A percentile compares a stretch with the other conserved stretches of the same genome.
Conservation (phyloP, 2,329 filamentous ascomycete genomes). For the Thelonectria rubi region DNA sequence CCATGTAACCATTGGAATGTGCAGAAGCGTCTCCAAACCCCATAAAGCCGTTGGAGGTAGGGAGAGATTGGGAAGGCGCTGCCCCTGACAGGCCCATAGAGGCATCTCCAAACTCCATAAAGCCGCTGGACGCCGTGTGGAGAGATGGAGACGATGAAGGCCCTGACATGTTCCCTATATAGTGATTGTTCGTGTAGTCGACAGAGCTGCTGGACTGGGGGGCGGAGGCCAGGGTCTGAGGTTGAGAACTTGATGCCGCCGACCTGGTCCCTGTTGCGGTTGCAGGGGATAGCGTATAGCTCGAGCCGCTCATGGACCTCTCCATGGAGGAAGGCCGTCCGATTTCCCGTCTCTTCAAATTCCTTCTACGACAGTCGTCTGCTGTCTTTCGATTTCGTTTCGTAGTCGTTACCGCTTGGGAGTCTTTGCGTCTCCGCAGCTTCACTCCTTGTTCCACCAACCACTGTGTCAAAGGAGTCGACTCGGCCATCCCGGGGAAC, state of each 20-base stretch:
- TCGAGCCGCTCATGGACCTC: conserved; percentile 24
- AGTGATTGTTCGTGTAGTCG: conserved; percentile 3
- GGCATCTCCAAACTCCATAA: too few relatives aligned
- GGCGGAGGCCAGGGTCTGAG: background rate
- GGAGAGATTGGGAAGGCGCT: too few relatives aligned
- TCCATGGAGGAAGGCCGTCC: conserved; percentile 30
- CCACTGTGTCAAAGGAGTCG: conserved; percentile 80
- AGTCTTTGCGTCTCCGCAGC: conserved; percentile 83
- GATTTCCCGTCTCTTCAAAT: conserved; percentile 35
- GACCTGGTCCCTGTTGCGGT: background rate
- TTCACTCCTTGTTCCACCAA: conserved; percentile 91
- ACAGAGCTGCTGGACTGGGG: conserved; percentile 1
- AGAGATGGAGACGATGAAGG: background rate
- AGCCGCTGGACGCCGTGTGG: too few relatives aligned
- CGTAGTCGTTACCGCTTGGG: conserved; percentile 64
- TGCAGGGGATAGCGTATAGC: conserved; percentile 5
- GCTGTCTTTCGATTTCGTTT: conserved; percentile 52
- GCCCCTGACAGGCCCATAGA: too few relatives aligned
- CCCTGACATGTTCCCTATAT: conserved; percentile 1
- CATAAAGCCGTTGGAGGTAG: too few relatives aligned
- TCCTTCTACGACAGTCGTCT: conserved; percentile 28
- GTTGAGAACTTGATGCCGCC: background rate
- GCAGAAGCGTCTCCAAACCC: too few relatives aligned
- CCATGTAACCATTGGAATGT: too few relatives aligned
- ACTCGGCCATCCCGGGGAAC: conserved; percentile 83